phyloP scores from a whole-genome alignment of 2,329 filamentous ascomycete species.

The Neonectria punicea region DNA sequence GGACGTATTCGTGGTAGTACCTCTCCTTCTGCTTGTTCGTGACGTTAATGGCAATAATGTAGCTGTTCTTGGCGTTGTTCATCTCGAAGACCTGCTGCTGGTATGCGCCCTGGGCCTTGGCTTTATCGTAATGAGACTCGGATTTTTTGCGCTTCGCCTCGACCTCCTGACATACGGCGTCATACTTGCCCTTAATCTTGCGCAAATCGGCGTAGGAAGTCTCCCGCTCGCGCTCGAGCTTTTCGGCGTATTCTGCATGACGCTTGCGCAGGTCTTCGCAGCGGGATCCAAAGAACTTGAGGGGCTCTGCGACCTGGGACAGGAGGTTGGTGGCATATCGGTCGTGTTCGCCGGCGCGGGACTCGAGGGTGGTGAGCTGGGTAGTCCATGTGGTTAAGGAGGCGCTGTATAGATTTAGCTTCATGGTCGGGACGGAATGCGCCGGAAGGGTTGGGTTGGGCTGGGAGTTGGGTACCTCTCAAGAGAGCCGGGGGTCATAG shows the following conservation, averaged over 20 bases:
- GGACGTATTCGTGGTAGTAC: conserved; percentile 97
- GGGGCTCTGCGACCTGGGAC: conserved; percentile 83
- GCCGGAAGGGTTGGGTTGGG: not conserved
- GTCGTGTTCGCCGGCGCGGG: conserved; percentile 89
- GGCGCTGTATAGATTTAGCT: conserved; percentile 64
- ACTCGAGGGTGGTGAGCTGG: conserved; percentile 89
- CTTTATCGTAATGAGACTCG: conserved; percentile 92
- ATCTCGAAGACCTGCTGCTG: conserved; percentile 94
- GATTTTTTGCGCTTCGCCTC: conserved; percentile 95
- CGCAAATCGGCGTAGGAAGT: conserved; percentile 83
- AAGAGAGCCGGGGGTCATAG: conserved; percentile 92
- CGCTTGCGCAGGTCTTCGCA: conserved; percentile 95
- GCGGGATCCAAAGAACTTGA: conserved; percentile 77
- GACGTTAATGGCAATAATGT: conserved; percentile 94
- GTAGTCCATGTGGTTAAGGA: conserved; percentile 98
- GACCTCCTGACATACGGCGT: conserved; percentile 91
- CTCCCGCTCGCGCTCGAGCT: conserved; percentile 90
- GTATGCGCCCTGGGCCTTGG: conserved; percentile 90
- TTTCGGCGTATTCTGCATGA: conserved; percentile 87
- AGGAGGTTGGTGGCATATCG: conserved; percentile 83
- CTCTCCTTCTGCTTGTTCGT: conserved; percentile 98
- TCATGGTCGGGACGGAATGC: conserved; percentile 36
- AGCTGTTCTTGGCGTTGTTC: conserved; percentile 99
- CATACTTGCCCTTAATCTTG: conserved; percentile 94
- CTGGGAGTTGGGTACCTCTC: conserved; percentile 70